Base-by-base conservation (phyloP, 1,284 basidiomycete genomes). In the Phellopilus nigrolimitatus region DNA sequence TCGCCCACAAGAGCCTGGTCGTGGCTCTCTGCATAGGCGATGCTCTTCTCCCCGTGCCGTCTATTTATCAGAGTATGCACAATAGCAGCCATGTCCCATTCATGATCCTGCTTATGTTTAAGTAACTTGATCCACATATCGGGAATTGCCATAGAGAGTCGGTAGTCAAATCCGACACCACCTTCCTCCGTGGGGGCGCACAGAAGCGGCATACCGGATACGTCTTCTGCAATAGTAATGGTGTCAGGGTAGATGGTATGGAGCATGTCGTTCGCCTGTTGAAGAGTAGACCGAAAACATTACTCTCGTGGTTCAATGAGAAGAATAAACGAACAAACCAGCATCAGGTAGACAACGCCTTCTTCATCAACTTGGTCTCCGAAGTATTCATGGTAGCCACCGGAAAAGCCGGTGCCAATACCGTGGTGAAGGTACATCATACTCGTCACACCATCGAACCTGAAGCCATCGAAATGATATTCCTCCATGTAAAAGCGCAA, bases 101-200 rank as follows among this genome's bases (percentile, higher is more conserved):
- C 78, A 59, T 89, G 82, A 65, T 99, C 95, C 3, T 68, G 60
- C 65, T 82, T 85, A 69, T 99, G 95, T 68, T 99, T 99, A 60
- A 98, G 79, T 21, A 98, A 75, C 70, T 99, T 98, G 77, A 99
- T 99, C 93, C 94, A 99, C 94, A 97, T 98, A 68, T 99, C 95
- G 3, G 95, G 95, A 45, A 99, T 81, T 7, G 95, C 95, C 95
- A 99, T 99, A 21, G 92, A 92, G 41, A 99, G 73, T 17, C 95
- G 86, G 68, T 98, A 99, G 70, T 99, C 95, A 68, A 99, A 99
- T 1, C 95, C 95, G 45, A 99, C 75, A 21, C 95, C 95, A 40
- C 95, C 95, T 58, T 88, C 79, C 17, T 71, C 62, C 22, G 88
- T 84, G 0, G 93, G 84, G 13, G 83, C 74, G 62, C 95, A 89